phyloP scores from a whole-genome alignment of 371 early-diverging fungal species.

The Paraphysoderma sedebokerense region DNA sequence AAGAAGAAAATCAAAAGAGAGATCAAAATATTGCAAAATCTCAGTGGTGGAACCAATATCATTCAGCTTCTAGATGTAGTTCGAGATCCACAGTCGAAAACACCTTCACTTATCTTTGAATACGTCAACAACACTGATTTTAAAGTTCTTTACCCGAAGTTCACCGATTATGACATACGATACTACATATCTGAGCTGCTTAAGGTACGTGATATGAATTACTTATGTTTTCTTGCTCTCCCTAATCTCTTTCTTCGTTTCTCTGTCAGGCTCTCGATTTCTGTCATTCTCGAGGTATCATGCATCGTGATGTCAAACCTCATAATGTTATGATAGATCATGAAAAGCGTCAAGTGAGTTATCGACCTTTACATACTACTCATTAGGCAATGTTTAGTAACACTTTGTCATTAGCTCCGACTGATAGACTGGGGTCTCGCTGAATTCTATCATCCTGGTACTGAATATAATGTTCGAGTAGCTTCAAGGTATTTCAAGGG shows the following conservation, averaged over 20 bases:
- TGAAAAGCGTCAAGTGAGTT: slow-evolving; percentile 56
- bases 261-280: slow-evolving; percentile 73
- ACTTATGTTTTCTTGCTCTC: not conserved
- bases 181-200: slow-evolving; percentile 94
- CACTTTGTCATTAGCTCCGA: no score
- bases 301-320: slow-evolving; percentile 99
- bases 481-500: slow-evolving; percentile 65
- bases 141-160: slow-evolving; percentile 50
- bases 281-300: slow-evolving; percentile 96
- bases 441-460: slow-evolving; percentile 97
- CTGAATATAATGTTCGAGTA: slow-evolving; percentile 95
- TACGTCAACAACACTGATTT: slow-evolving; percentile 69
- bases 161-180: slow-evolving; percentile 87
- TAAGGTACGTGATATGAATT: slow-evolving; percentile 34
- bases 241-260: not conserved
- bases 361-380: not conserved
- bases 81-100: slow-evolving; percentile 86
- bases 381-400: no score
- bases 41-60: slow-evolving; percentile 87
- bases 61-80: slow-evolving; percentile 90
- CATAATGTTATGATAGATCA: slow-evolving; percentile 99
- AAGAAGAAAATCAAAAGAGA: slow-evolving; percentile 99
- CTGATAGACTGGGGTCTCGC: slow-evolving; percentile 99
- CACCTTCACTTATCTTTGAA: slow-evolving; percentile 94
- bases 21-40: slow-evolving; percentile 93